phyloP scores from a whole-genome alignment of 2,329 filamentous ascomycete species.

The Aureobasidium sp. region DNA sequence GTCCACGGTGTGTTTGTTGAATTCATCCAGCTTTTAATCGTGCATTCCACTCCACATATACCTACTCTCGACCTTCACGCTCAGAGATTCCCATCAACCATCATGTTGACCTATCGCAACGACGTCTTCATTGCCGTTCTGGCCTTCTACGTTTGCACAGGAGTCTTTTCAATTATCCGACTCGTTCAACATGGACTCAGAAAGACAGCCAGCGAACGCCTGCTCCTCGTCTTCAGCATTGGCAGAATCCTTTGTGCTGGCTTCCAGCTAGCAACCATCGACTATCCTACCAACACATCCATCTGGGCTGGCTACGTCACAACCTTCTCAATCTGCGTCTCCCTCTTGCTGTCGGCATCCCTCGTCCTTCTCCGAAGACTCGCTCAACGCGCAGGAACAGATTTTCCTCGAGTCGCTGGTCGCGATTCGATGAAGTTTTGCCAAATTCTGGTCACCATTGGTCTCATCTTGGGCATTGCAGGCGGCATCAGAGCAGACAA shows the following conservation, averaged over 20 bases:
- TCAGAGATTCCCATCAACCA: background rate
- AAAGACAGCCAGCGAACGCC: slow-evolving; percentile 22
- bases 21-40: background rate
- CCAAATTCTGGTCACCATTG: slow-evolving; percentile 21
- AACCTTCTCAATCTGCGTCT: slow-evolving; percentile 23
- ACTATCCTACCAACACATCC: slow-evolving; percentile 17
- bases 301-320: slow-evolving; percentile 22
- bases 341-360: slow-evolving; percentile 24
- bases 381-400: slow-evolving; percentile 17
- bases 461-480: slow-evolving; percentile 23
- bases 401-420: slow-evolving; percentile 8
- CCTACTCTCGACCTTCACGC: background rate
- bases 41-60: background rate
- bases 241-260: slow-evolving; percentile 25
- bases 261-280: slow-evolving; percentile 23
- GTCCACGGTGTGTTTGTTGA: background rate
- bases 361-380: slow-evolving; percentile 23
- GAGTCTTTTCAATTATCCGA: background rate
- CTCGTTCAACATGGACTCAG: slow-evolving; percentile 23
- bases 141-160: slow-evolving; percentile 21
- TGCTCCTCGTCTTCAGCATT: slow-evolving; percentile 23
- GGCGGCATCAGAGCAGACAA: slow-evolving; percentile 20
- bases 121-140: slow-evolving; percentile 23
- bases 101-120: slow-evolving; percentile 15
- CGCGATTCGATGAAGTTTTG: slow-evolving; percentile 19